Conservation (phyloP, 257 asterid genomes). For the Solanum peruvianum region DNA sequence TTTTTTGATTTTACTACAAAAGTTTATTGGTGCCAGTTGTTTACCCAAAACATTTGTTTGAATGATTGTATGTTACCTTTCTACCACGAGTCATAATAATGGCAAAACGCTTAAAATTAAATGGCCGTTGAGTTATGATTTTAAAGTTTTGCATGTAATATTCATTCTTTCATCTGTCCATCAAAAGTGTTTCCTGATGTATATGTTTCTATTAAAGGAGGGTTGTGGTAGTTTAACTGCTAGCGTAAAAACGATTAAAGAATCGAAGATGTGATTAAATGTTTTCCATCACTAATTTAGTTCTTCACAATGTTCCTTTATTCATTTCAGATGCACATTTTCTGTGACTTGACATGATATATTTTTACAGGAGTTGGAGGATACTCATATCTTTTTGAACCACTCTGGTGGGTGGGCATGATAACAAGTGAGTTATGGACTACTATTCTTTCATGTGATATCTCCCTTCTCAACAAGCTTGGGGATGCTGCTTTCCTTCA, state of each 20-base stretch:
- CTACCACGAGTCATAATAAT: neutral
- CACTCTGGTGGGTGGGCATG: slow-evolving; percentile 94
- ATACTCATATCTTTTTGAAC: slow-evolving; percentile 67
- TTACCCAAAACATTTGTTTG: neutral
- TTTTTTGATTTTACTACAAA: neutral
- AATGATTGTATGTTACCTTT: neutral
- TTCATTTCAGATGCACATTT: neutral
- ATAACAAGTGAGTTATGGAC: slow-evolving; percentile 52
- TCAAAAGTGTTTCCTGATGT: neutral
- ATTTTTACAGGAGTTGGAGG: slow-evolving; percentile 74
- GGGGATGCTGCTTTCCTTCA: neutral
- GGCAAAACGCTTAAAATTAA: neutral
- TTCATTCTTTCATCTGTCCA: neutral
- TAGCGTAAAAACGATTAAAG: neutral
- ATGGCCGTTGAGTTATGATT: neutral
- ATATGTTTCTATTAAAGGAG: neutral
- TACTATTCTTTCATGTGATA: neutral
- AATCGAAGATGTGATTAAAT: neutral
- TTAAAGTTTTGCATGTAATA: neutral
- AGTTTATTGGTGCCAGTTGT: neutral
- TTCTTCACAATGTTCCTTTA: neutral
- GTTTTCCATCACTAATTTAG: neutral
- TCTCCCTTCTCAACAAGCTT: neutral
- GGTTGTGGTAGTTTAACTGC: neutral
- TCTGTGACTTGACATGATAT: neutral